These are phyloP conservation scores for Solanum verrucosum DNA, from an alignment of 257 asterid species.

Conservation along the genomic window DNA sequence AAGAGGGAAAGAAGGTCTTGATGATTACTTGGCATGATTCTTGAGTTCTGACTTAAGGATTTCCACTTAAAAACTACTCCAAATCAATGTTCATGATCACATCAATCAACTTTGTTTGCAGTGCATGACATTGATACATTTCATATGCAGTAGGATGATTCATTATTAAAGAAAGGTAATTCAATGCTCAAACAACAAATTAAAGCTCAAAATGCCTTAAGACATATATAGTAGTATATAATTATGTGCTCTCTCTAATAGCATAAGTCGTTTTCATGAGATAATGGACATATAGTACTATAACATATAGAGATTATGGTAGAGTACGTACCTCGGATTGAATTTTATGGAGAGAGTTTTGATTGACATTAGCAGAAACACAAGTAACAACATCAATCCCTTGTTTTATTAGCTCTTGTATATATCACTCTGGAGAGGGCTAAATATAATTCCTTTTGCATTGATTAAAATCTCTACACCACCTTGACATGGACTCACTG, in stretches of 20 bases:
- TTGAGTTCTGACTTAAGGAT: too few species aligned
- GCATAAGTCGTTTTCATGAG: not conserved
- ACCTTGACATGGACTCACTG: conserved; percentile 17
- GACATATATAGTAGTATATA: too few species aligned
- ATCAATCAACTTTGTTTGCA: conserved; percentile 7
- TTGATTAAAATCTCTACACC: conserved; percentile 37
- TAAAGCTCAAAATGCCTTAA: too few species aligned
- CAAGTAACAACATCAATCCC: conserved; percentile 31
- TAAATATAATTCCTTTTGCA: not conserved
- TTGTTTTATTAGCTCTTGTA: conserved; percentile 10
- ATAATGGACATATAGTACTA: not conserved
- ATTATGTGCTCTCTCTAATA: not conserved
- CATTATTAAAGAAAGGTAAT: too few species aligned
- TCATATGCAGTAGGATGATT: not conserved
- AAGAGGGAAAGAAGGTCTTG: not conserved
- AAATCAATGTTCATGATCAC: not conserved
- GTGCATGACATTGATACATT: not conserved
- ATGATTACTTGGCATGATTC: not conserved
- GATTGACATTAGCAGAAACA: conserved; percentile 24
- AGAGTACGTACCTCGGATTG: conserved; percentile 29
- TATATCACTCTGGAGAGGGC: conserved; percentile 28
- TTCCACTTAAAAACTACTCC: not conserved
- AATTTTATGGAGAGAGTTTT: conserved; percentile 23
- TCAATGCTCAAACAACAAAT: too few species aligned
- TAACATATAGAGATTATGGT: not conserved